Evolutionary conservation across 192 early-diverging fungal species (phyloP), one percentile per base, ranked within the genome.

Genomic region (Oehlia diaphana): DNA sequence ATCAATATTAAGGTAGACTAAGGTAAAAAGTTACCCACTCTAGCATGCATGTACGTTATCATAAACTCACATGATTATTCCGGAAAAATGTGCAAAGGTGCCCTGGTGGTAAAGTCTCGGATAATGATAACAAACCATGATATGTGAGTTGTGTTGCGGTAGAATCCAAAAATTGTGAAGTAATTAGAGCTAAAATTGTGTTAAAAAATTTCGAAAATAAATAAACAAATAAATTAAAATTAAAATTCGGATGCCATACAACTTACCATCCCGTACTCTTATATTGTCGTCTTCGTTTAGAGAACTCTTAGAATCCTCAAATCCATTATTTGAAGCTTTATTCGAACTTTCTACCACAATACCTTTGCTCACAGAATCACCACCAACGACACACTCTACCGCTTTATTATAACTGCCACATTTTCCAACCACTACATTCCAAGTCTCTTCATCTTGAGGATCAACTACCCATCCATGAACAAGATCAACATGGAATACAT

Each of bases 381-480:
- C 86, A n/a, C 81, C 83, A 19, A 95, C 84, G 58, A 96, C 88
- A 77, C 84, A 93, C 71, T 97, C 96, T 0, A 96, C 94, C 0
- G 93, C 89, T 19, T 82, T 84, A 80, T 96, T 96, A 80, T 99
- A 99, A 66, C 88, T 90, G 19, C 88, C 87, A 71, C 86, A 86
- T 72, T 89, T 80, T 8, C 82, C 58, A 3, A 89, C 85, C 4
- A 97, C 80, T 4, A 90, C 78, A 8, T 81, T 82, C 71, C 90
- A 90, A 6, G 92, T 86, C 13, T 84, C 83, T 16, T 82, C 76
- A 66, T 91, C 92, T 73, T 86, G 79, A 0, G 91, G 89, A 70
- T 93, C 93, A 28, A 90, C 91, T 26, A 94, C 89, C 96, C 96
- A 99, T 21, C 97, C 97, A 84, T 98, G 96, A 62, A 94, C 93